Conservation (phyloP, 805 yeast genomes). For the Gaillardinia entomophila region DNA sequence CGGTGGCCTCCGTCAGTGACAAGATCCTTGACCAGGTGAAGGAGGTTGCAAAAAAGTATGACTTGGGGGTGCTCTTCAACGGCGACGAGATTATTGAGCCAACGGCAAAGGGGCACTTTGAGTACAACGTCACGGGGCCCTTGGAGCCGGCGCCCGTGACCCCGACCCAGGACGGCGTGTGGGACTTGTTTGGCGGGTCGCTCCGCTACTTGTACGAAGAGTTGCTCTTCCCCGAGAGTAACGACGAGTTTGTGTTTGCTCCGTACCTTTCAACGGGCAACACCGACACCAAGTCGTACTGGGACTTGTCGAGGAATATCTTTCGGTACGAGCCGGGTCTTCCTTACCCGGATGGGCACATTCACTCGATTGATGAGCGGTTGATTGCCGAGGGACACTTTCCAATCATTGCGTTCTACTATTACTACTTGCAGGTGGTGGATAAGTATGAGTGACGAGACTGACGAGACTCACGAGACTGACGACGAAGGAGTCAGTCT, state of each 20-base stretch:
- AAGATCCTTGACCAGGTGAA: slow-evolving; percentile 26
- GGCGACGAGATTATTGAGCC: slow-evolving; percentile 17
- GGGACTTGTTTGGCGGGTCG: slow-evolving; percentile 33
- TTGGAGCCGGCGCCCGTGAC: slow-evolving; percentile 37
- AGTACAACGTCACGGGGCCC: slow-evolving; percentile 16
- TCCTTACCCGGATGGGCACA: slow-evolving; percentile 10
- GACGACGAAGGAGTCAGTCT: too few species aligned
- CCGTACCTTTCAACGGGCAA: slow-evolving; percentile 33
- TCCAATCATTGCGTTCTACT: slow-evolving; percentile 31
- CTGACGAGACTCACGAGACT: too few species aligned
- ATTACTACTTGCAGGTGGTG: slow-evolving; percentile 28
- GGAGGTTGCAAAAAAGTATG: slow-evolving; percentile 28
- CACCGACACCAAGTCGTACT: slow-evolving; percentile 37
- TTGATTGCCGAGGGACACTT: slow-evolving; percentile 26
- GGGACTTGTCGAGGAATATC: slow-evolving; percentile 34
- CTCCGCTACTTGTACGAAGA: slow-evolving; percentile 35
- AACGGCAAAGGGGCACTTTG: slow-evolving; percentile 26
- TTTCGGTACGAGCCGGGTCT: slow-evolving; percentile 28
- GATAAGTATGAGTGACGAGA: slow-evolving; percentile 9
- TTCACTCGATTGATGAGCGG: slow-evolving; percentile 33
- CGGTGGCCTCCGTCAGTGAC: slow-evolving; percentile 24
- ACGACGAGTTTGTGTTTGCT: slow-evolving; percentile 23
- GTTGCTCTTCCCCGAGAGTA: slow-evolving; percentile 15
- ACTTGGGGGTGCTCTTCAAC: slow-evolving; percentile 28
- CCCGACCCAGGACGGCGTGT: slow-evolving; percentile 24